Percentiles rank a stretch among this genome's conserved stretches.
Conservation (phyloP, 805 yeast species). For the Ogataea minuta region DNA sequence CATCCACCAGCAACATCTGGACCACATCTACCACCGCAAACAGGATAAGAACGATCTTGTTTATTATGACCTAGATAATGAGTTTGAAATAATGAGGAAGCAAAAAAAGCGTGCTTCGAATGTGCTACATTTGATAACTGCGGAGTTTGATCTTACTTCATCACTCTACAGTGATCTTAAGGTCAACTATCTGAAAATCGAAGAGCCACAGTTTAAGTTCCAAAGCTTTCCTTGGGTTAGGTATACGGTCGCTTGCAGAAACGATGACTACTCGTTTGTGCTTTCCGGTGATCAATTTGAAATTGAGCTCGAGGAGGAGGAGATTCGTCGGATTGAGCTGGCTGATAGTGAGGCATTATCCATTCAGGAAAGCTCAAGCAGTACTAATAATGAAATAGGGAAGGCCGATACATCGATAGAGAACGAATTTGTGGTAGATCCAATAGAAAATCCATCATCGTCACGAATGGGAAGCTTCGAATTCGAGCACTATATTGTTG, state of each 20-base stretch:
- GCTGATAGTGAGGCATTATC: background rate
- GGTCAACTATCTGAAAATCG: constrained; percentile 63
- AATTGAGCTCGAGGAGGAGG: constrained; percentile 12
- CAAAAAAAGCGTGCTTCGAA: background rate
- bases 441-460: background rate
- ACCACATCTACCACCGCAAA: constrained; percentile 26
- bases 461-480: background rate
- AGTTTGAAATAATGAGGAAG: constrained; percentile 36
- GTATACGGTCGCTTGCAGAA: constrained; percentile 44
- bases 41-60: constrained; percentile 35
- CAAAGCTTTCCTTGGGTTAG: constrained; percentile 77
- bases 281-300: constrained; percentile 25
- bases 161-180: constrained; percentile 64
- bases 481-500: constrained; percentile 22
- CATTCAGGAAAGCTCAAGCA: background rate
- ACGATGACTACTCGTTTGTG: constrained; percentile 31
- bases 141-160: constrained; percentile 59
- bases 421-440: too few species aligned
- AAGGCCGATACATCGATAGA: too few species aligned
- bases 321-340: background rate
- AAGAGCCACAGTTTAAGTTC: constrained; percentile 56
- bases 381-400: too few species aligned
- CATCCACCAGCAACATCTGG: constrained; percentile 17
- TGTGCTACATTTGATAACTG: constrained; percentile 15
- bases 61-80: constrained; percentile 32